phyloP scores from a whole-genome alignment of 495 filamentous ascomycete genomes.

The Letharia lupina region DNA sequence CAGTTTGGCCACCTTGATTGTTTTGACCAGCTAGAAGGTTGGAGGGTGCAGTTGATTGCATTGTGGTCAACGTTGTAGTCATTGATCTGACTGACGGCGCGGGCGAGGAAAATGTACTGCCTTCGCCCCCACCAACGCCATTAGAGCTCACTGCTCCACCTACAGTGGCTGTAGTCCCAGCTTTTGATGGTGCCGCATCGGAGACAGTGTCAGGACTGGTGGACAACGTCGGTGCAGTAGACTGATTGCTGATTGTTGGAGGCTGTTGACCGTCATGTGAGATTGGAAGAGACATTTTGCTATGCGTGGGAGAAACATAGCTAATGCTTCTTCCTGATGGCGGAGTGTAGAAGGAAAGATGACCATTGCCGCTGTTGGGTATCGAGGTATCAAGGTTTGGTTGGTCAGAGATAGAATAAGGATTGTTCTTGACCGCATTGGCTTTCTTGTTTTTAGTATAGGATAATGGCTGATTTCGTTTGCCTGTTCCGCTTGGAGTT shows the following conservation, averaged over 20 bases:
- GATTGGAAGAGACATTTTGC: conserved; percentile 46
- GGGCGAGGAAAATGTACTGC: conserved; percentile 89
- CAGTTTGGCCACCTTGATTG: conserved; percentile 28
- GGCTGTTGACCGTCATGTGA: conserved; percentile 52
- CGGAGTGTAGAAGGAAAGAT: conserved; percentile 48
- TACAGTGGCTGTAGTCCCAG: conserved; percentile 61
- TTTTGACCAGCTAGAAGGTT: conserved; percentile 41
- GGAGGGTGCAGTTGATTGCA: conserved; percentile 77
- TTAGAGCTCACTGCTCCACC: conserved; percentile 56
- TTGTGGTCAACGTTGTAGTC: conserved; percentile 91
- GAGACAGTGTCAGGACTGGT: conserved; percentile 73
- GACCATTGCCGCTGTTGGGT: conserved; percentile 43
- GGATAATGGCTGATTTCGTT: conserved; percentile 34
- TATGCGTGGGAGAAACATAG: conserved; percentile 37
- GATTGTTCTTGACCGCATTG: conserved; percentile 65
- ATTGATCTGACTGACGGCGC: conserved; percentile 85
- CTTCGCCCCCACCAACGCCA: conserved; percentile 51
- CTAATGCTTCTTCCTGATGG: conserved; percentile 34
- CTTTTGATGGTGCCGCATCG: conserved; percentile 68
- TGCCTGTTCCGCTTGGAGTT: conserved; percentile 40
- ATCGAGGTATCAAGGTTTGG: conserved; percentile 33
- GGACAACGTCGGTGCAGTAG: conserved; percentile 67
- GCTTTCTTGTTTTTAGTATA: conserved; percentile 49
- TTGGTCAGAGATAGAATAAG: conserved; percentile 63
- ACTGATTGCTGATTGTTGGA: conserved; percentile 56